A percentile compares a stretch with the other conserved stretches of the same genome.
Evolutionary conservation across 495 filamentous ascomycete species (phyloP).

Genomic region (Ascodesmis nigricans): DNA sequence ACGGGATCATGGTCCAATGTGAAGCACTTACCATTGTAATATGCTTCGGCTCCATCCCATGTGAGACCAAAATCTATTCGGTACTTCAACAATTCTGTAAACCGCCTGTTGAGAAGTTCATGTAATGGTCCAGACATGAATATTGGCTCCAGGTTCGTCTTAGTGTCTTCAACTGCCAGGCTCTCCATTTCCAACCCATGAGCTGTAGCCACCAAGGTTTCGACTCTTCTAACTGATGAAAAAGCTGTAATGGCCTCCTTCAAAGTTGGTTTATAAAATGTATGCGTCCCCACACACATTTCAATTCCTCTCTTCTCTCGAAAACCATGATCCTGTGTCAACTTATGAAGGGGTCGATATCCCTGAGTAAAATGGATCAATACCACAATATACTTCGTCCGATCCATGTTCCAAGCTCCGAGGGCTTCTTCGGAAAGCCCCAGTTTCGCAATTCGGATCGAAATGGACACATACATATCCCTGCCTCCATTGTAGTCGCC

Average conservation of each 20-base stretch:
- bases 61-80: conserved; percentile 30
- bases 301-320: conserved; percentile 19
- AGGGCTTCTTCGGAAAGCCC: conserved; percentile 55
- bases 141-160: conserved; percentile 29
- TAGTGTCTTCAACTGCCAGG: background rate
- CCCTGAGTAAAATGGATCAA: conserved; percentile 41
- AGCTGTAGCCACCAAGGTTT: conserved; percentile 2
- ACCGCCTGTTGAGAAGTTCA: conserved; percentile 43
- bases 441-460: conserved; percentile 44
- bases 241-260: conserved; percentile 33
- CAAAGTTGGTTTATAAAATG: conserved; percentile 33
- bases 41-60: conserved; percentile 53
- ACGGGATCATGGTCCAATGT: background rate
- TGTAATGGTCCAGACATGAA: conserved; percentile 58
- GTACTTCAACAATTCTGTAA: conserved; percentile 39
- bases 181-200: no score
- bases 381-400: conserved; percentile 50
- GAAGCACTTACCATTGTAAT: conserved; percentile 25
- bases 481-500: conserved; percentile 25
- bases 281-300: conserved; percentile 31
- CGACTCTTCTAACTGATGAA: conserved; percentile 8
- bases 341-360: conserved; percentile 35
- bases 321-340: conserved; percentile 22
- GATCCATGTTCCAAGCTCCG: conserved; percentile 51
- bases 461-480: conserved; percentile 36